These are phyloP conservation scores for Phytophthora tentaculata DNA, from an alignment of 352 stramenopile species.

Conservation along the genomic window DNA sequence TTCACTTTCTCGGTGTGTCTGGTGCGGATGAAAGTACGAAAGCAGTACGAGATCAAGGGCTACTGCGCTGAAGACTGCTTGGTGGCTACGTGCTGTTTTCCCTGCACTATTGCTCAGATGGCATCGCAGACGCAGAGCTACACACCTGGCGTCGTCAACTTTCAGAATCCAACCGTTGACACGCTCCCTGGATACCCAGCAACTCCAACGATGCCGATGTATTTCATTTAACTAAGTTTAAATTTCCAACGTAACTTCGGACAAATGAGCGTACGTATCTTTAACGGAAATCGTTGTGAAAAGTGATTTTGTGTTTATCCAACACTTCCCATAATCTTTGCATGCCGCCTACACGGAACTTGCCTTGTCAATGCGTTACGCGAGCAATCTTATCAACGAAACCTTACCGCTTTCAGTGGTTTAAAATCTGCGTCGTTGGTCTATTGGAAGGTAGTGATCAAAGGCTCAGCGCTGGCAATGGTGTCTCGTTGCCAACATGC, in stretches of 20 bases:
- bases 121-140: constrained; percentile 63
- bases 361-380: too few relatives aligned
- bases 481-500: neutral
- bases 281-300: neutral
- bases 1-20: constrained; percentile 36
- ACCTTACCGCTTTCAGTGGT: too few relatives aligned
- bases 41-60: constrained; percentile 52
- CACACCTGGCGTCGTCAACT: constrained; percentile 50
- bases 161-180: constrained; percentile 27
- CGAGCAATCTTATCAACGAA: too few relatives aligned
- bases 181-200: constrained; percentile 30
- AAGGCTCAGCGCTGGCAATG: too few relatives aligned
- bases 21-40: constrained; percentile 40
- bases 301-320: neutral
- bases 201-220: constrained; percentile 7
- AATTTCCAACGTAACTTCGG: constrained; percentile 7
- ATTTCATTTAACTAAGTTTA: constrained; percentile 19
- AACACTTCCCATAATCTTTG: neutral
- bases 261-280: too few relatives aligned
- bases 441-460: too few relatives aligned
- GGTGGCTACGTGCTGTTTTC: constrained; percentile 34
- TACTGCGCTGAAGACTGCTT: constrained; percentile 22
- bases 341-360: too few relatives aligned
- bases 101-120: constrained; percentile 67
- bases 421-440: too few relatives aligned